These are phyloP conservation scores for Nitzschia inconspicua DNA, from an alignment of 108 stramenopile species.

Conservation along the genomic window DNA sequence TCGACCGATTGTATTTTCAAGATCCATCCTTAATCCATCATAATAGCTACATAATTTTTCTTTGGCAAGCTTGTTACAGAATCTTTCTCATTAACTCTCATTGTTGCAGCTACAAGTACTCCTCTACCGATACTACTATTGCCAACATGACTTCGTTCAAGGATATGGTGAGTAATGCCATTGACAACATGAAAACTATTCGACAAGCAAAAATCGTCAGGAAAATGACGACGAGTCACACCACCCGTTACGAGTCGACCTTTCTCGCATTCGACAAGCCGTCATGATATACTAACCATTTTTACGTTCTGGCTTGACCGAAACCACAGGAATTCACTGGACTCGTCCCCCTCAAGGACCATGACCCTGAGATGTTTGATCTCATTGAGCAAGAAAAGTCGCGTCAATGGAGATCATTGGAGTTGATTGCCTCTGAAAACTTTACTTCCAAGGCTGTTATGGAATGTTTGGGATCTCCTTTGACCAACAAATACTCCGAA, in stretches of 20 bases:
- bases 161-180: slow-evolving; percentile 49
- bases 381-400: slow-evolving; percentile 94
- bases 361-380: slow-evolving; percentile 95
- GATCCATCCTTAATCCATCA: too few species aligned
- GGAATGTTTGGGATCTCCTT: slow-evolving; percentile 96
- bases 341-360: slow-evolving; percentile 87
- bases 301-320: neutral
- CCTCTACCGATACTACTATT: too few species aligned
- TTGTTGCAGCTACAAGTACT: too few species aligned
- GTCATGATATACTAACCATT: neutral
- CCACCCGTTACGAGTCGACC: neutral
- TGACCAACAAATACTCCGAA: slow-evolving; percentile 99
- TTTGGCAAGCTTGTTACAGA: too few species aligned
- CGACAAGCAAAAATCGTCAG: neutral
- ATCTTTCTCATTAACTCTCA: too few species aligned
- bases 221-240: neutral
- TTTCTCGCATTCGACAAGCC: neutral
- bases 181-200: neutral
- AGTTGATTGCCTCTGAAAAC: slow-evolving; percentile 99
- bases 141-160: slow-evolving; percentile 67
- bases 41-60: too few species aligned
- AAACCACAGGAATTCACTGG: slow-evolving; percentile 80
- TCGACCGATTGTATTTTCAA: too few species aligned
- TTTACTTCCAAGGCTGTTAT: slow-evolving; percentile 98
- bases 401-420: slow-evolving; percentile 94